A percentile compares a stretch with the other conserved stretches of the same genome.
Evolutionary conservation across 768 basidiomycete species (phyloP).

Genomic region (Russula lepida): DNA sequence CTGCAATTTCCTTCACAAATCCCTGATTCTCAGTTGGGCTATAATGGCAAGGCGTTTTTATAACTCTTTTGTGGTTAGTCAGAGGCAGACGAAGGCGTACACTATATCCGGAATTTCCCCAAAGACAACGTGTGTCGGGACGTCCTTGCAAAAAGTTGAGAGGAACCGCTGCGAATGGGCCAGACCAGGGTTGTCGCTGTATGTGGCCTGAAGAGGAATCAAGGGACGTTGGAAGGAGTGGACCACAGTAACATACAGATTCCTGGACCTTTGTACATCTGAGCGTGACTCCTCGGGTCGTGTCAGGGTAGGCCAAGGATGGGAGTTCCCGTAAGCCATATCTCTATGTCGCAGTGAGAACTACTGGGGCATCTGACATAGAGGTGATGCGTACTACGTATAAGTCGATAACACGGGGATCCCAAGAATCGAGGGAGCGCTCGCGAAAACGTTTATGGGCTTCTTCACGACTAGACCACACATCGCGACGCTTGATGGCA

Average conservation of each 20-base stretch:
- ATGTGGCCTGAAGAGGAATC: slow-evolving; percentile 7
- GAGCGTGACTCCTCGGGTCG: slow-evolving; percentile 39
- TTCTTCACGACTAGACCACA: slow-evolving; percentile 44
- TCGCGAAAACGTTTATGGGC: slow-evolving; percentile 36
- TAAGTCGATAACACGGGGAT: slow-evolving; percentile 37
- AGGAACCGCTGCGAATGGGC: neutral
- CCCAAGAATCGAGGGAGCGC: slow-evolving; percentile 41
- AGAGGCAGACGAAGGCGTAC: neutral
- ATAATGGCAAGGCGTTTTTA: neutral
- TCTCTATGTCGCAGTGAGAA: slow-evolving; percentile 27
- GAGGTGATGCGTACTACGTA: slow-evolving; percentile 33
- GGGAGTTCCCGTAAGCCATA: slow-evolving; percentile 36
- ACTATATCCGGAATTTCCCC: slow-evolving; percentile 10
- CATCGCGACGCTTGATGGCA: slow-evolving; percentile 37
- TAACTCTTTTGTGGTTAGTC: neutral
- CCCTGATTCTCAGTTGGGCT: slow-evolving; percentile 12
- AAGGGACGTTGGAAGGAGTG: neutral
- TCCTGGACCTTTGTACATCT: slow-evolving; percentile 42
- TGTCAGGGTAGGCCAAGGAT: slow-evolving; percentile 35
- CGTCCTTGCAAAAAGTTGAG: slow-evolving; percentile 13
- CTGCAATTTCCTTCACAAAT: neutral
- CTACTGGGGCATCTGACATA: neutral
- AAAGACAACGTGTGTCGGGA: slow-evolving; percentile 18
- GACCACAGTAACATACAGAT: slow-evolving; percentile 22
- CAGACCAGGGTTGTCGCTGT: neutral